Percentiles rank a stretch among this genome's conserved stretches.
phyloP scores from a whole-genome alignment of 805 yeast genomes.

The Candida anglica region DNA sequence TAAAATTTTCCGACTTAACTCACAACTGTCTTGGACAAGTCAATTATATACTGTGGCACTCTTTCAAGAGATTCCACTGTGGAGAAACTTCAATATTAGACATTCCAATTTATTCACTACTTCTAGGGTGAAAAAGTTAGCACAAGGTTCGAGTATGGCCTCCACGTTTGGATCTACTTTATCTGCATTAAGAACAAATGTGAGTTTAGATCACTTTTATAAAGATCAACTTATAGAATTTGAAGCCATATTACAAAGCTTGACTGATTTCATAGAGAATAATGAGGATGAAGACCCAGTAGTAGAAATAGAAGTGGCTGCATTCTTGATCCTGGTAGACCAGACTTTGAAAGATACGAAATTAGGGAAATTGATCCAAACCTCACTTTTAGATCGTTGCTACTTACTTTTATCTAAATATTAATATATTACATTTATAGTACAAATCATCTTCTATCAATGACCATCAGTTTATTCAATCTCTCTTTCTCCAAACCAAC shows the following conservation, averaged over 20 bases:
- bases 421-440: neutral
- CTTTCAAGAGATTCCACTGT: conserved; percentile 15
- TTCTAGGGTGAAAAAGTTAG: too few species aligned
- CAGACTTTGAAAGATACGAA: neutral
- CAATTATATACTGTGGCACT: conserved; percentile 13
- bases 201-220: too few species aligned
- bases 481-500: conserved; percentile 57
- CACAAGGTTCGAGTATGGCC: neutral
- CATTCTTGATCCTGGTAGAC: conserved; percentile 4
- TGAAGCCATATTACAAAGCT: neutral
- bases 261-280: neutral
- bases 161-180: neutral
- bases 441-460: neutral
- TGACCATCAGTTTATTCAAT: neutral
- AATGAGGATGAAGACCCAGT: neutral
- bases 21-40: conserved; percentile 12
- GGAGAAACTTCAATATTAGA: conserved; percentile 24
- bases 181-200: neutral
- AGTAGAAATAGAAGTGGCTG: conserved; percentile 2
- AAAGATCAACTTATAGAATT: neutral
- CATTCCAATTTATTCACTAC: conserved; percentile 19
- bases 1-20: neutral
- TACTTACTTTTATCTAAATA: too few species aligned
- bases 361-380: neutral
- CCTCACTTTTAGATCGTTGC: neutral